phyloP scores from a whole-genome alignment of 345 rosid genomes.

The Aethionema arabicum region DNA sequence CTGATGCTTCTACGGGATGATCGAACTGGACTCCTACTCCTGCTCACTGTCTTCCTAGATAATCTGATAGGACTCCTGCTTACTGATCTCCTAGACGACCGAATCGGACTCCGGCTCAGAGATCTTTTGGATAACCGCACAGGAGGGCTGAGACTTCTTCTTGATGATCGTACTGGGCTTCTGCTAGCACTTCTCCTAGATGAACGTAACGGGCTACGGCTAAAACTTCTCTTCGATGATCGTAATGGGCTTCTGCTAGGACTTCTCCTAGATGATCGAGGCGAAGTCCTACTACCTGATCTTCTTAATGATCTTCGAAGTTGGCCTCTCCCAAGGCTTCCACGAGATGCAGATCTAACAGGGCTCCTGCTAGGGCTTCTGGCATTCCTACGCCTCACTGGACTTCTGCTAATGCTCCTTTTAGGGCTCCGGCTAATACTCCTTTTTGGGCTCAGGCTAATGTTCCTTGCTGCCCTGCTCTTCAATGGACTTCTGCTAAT shows the following conservation, averaged over 20 bases:
- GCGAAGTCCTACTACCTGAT: conserved; percentile 48
- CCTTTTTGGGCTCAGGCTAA: conserved; percentile 49
- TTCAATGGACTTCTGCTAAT: conserved; percentile 47
- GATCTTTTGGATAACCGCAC: conserved; percentile 40
- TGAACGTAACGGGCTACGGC: conserved; percentile 56
- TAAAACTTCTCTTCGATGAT: conserved; percentile 36
- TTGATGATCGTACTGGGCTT: conserved; percentile 43
- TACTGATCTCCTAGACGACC: conserved; percentile 11
- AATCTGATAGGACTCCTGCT: conserved; percentile 50
- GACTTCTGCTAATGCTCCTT: conserved; percentile 50
- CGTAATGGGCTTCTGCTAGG: conserved; percentile 46
- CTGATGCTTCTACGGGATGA: conserved; percentile 49
- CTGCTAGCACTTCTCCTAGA: conserved; percentile 44
- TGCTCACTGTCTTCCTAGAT: conserved; percentile 44
- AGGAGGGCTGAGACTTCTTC: conserved; percentile 43
- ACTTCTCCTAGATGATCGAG: conserved; percentile 40
- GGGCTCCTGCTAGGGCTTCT: conserved; percentile 59
- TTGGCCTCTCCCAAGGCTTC: conserved; percentile 39
- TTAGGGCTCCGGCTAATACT: conserved; percentile 45
- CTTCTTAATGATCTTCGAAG: conserved; percentile 28
- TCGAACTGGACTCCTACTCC: conserved; percentile 42
- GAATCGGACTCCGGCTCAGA: conserved; percentile 43
- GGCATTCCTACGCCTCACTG: conserved; percentile 43
- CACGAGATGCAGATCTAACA: conserved; percentile 31
- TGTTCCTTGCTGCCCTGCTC: conserved; percentile 32